Conservation (phyloP, 73 alveolate species). For the Paramecium bursaria region DNA sequence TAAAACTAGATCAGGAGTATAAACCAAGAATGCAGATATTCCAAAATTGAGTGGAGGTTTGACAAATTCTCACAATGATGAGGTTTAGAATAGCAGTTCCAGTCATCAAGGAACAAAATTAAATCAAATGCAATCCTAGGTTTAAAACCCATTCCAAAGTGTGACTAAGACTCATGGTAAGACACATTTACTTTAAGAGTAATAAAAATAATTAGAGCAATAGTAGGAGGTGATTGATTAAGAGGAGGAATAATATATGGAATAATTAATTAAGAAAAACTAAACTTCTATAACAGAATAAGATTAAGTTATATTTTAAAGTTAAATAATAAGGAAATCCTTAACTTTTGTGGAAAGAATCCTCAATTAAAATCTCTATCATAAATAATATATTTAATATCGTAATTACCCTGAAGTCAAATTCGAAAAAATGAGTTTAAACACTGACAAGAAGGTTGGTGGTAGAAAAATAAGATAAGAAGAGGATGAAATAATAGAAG, state of each 20-base stretch:
- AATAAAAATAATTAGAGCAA: constrained; percentile 41
- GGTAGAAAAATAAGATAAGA: constrained; percentile 79
- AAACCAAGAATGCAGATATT: constrained; percentile 2
- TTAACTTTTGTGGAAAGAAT: constrained; percentile 94
- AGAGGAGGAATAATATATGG: constrained; percentile 49
- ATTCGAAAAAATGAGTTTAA: constrained; percentile 77
- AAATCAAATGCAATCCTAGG: background rate
- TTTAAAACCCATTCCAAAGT: constrained; percentile 35
- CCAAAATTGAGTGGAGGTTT: constrained; percentile 60
- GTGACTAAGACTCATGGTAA: constrained; percentile 67
- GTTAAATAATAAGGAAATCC: constrained; percentile 34
- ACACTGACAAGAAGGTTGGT: constrained; percentile 75
- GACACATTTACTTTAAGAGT: constrained; percentile 49
- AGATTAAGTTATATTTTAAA: constrained; percentile 67
- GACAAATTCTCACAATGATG: constrained; percentile 26
- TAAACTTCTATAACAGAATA: constrained; percentile 48
- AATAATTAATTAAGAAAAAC: constrained; percentile 22
- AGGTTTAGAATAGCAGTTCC: background rate
- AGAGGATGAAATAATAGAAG: constrained; percentile 86
- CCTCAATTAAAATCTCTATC: constrained; percentile 93
- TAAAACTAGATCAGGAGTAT: constrained; percentile 52
- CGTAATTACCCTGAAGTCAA: constrained; percentile 96
- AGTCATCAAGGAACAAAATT: constrained; percentile 68
- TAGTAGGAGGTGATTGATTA: constrained; percentile 51
- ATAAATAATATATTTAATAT: constrained; percentile 92